phyloP scores from a whole-genome alignment of 371 early-diverging fungal genomes.

The Chytridiales sp. region DNA sequence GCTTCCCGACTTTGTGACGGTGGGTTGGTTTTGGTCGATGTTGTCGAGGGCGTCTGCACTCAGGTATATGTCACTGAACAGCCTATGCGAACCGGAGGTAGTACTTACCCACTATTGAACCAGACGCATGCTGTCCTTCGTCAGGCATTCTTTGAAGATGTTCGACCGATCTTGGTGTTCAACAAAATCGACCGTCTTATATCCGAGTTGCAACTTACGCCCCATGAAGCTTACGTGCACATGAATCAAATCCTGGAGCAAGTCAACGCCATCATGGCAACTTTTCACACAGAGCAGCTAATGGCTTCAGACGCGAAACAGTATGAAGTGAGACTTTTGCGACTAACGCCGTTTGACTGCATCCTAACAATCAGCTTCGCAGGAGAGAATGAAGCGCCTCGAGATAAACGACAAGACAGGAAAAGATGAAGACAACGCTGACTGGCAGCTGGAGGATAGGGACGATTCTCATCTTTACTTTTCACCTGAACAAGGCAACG shows the following conservation, averaged over 20 bases:
- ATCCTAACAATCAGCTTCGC: too few relatives aligned
- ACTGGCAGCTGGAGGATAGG: conserved; percentile 84
- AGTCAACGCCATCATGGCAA: conserved; percentile 93
- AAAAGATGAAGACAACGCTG: conserved; percentile 31
- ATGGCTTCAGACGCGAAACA: conserved; percentile 83
- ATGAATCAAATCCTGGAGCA: conserved; percentile 90
- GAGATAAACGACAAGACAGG: conserved; percentile 31
- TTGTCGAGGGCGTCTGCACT: conserved; percentile 98
- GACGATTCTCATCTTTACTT: conserved; percentile 94
- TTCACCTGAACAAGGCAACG: conserved; percentile 92
- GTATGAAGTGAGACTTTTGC: conserved; percentile 62
- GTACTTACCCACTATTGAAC: conserved; percentile 24
- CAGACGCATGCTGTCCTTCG: conserved; percentile 92
- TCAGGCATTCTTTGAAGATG: conserved; percentile 90
- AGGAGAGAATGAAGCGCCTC: neutral
- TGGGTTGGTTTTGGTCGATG: conserved; percentile 96
- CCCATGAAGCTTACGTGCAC: conserved; percentile 88
- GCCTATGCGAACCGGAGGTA: too few relatives aligned
- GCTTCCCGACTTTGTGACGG: conserved; percentile 97
- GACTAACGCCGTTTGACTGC: too few relatives aligned
- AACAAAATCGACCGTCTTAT: conserved; percentile 99
- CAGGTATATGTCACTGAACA: conserved; percentile 53
- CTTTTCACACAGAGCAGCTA: conserved; percentile 84
- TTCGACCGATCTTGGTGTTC: conserved; percentile 90
- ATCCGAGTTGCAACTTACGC: conserved; percentile 88